Percentiles rank a stretch among this genome's conserved stretches.
phyloP scores from a whole-genome alignment of 768 basidiomycete species.

The Amanita subjunquillea region DNA sequence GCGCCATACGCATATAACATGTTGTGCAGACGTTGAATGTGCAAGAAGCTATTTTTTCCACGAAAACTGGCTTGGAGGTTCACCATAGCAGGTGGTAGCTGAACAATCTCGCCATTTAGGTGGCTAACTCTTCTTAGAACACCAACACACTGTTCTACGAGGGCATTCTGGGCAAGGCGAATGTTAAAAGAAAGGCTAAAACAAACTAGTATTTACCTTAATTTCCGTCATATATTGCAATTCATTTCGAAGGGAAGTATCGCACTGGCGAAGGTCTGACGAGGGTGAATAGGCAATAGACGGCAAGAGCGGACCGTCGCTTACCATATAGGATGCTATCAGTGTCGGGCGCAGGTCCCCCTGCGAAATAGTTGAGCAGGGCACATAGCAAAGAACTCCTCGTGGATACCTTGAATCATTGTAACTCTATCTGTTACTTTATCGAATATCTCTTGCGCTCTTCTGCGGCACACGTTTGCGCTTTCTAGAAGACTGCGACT shows the following conservation, averaged over 20 bases:
- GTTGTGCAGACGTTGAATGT: constrained; percentile 79
- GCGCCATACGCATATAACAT: constrained; percentile 91
- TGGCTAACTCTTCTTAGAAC: constrained; percentile 66
- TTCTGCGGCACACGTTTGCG: constrained; percentile 40
- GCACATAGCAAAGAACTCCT: neutral
- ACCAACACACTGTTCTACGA: constrained; percentile 55
- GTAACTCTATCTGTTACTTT: constrained; percentile 14
- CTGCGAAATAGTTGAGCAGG: neutral
- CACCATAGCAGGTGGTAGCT: constrained; percentile 55
- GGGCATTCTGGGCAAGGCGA: constrained; percentile 46
- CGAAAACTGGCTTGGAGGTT: constrained; percentile 64
- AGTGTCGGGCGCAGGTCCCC: constrained; percentile 36
- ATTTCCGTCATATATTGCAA: constrained; percentile 43
- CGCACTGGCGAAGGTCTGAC: constrained; percentile 55
- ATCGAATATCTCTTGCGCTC: constrained; percentile 51
- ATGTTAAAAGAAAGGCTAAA: constrained; percentile 12
- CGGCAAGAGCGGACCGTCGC: neutral
- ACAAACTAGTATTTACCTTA: constrained; percentile 29
- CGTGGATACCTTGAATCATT: constrained; percentile 2
- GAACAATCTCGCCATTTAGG: constrained; percentile 74
- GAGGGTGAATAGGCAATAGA: neutral
- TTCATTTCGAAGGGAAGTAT: constrained; percentile 51
- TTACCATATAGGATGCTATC: constrained; percentile 47
- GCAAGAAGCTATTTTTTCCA: constrained; percentile 77
- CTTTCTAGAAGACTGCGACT: constrained; percentile 44